phyloP scores from a whole-genome alignment of 768 basidiomycete genomes.

The Mycena capillaripes region DNA sequence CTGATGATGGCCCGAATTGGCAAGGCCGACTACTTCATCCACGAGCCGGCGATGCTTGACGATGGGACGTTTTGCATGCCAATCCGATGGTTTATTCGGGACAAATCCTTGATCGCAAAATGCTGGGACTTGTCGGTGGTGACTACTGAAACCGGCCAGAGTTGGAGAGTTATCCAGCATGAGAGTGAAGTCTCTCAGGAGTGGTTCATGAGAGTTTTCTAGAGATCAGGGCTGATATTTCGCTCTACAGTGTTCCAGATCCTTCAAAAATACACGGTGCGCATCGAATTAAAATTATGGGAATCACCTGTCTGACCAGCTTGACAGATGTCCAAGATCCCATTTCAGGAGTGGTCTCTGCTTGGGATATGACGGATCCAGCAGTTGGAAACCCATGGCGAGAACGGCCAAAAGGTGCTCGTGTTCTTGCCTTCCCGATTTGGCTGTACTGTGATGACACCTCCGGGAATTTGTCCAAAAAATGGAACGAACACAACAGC shows the following conservation, averaged over 20 bases:
- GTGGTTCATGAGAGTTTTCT: constrained; percentile 26
- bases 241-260: constrained; percentile 19
- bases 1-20: constrained; percentile 42
- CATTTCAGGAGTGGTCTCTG: background rate
- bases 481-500: constrained; percentile 63
- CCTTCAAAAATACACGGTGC: constrained; percentile 35
- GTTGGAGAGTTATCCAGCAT: constrained; percentile 39
- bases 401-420: constrained; percentile 42
- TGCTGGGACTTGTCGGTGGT: constrained; percentile 36
- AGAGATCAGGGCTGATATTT: background rate
- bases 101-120: constrained; percentile 32
- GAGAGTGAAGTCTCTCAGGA: constrained; percentile 23
- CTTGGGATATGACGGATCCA: constrained; percentile 27
- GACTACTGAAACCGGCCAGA: background rate
- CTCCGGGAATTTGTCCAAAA: constrained; percentile 60
- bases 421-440: constrained; percentile 48
- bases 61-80: constrained; percentile 40
- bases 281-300: too few relatives aligned
- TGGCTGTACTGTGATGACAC: constrained; percentile 62
- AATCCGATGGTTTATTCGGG: constrained; percentile 41
- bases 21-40: constrained; percentile 44
- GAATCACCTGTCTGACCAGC: background rate
- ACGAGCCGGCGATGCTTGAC: constrained; percentile 43
- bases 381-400: constrained; percentile 45
- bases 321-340: background rate